Evolutionary conservation across 306 rosid species (phyloP), one percentile per base, ranked within the genome.

Genomic region (Sechiopsis laciniata): DNA sequence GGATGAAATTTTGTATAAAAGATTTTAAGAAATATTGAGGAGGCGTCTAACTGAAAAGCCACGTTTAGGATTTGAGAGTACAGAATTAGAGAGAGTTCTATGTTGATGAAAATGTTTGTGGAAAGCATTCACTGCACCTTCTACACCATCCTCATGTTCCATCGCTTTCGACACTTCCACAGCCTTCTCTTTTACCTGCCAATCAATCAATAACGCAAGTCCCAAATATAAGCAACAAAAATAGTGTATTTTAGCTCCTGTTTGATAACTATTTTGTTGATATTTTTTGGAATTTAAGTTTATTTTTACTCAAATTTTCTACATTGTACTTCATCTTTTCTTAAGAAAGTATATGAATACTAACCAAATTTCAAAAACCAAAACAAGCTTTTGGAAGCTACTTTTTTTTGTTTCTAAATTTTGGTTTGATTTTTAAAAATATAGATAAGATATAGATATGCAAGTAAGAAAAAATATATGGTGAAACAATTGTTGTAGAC

Each of bases 71-170:
- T 82, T 80, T 73, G 32, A 8, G 58, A 71, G 22, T 67, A 56
- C 46, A 4, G 72, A 26, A 32, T 65, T 32, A 53, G 64, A 58
- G 56, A 53, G 63, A 13, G 50, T 9, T 22, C 20, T 62, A 37
- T 48, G 74, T 3, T 2, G 60, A 26, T 79, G 83, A 75, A 82
- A 93, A 80, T 90, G 95, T 78, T 84, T 86, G 73, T 88, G 83
- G 80, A 94, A 94, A 68, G 97, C 94, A 71, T 78, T 79, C 79
- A 94, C 97, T 40, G 97, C 93, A 74, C 95, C 95, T 3, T 46
- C 57, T 10, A 82, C 97, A 20, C 98, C 97, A 62, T 94, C 95
- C 79, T 94, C 97, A 13, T 83, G 74, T 84, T 84, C 89, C 86
- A 94, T 89, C 79, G 89, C 88, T 10, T 85, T 77, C 3, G 98